A percentile compares a stretch with the other conserved stretches of the same genome.
These are phyloP conservation scores for Hyparrhenia diplandra DNA, from an alignment of 176 grass and related monocot species.

Conservation along the genomic window DNA sequence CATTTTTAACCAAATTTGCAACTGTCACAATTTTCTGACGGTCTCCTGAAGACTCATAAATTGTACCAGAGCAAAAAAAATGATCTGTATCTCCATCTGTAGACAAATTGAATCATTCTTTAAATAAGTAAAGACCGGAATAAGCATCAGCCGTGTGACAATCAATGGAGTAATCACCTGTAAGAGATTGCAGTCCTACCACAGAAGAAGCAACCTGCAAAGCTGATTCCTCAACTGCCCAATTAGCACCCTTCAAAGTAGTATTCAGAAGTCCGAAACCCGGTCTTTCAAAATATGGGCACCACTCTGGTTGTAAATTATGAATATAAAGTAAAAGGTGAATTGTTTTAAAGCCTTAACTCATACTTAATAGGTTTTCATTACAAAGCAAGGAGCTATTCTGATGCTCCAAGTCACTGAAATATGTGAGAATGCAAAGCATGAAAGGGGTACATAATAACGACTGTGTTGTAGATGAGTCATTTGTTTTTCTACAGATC, in stretches of 20 bases:
- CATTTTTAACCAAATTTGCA: constrained; percentile 1
- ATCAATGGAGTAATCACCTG: neutral
- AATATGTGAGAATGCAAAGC: too few relatives aligned
- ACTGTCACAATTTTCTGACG: neutral
- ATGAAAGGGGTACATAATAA: too few relatives aligned
- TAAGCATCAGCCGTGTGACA: neutral
- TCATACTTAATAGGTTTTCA: too few relatives aligned
- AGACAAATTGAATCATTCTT: neutral
- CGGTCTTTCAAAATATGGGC: neutral
- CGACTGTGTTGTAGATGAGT: too few relatives aligned
- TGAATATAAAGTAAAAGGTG: neutral
- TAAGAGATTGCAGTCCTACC: neutral
- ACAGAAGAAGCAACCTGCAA: constrained; percentile 5
- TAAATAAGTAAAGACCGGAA: neutral
- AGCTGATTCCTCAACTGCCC: neutral
- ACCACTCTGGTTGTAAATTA: neutral
- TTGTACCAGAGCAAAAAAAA: neutral
- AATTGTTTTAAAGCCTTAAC: too few relatives aligned
- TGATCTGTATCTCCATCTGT: neutral
- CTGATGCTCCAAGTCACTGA: too few relatives aligned
- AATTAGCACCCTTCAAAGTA: neutral
- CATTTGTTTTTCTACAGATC: too few relatives aligned
- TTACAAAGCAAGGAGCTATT: too few relatives aligned
- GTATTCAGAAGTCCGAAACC: neutral
- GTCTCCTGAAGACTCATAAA: neutral